These are phyloP conservation scores for Carallia pectinifolia DNA, from an alignment of 345 rosid genomes.

Conservation along the genomic window DNA sequence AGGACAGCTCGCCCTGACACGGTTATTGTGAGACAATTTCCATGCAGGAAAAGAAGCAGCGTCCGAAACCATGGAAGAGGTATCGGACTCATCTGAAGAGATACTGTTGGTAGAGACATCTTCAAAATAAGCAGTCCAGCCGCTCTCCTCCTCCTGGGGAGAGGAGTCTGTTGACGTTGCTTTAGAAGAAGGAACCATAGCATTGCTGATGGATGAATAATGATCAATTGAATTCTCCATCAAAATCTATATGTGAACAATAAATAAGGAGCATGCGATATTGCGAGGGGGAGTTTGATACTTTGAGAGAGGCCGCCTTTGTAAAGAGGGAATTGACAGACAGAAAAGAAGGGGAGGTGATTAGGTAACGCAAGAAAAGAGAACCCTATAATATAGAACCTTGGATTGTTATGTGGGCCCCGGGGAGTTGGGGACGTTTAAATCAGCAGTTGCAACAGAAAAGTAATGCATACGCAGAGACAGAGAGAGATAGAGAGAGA, in stretches of 20 bases:
- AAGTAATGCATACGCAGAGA: conserved; percentile 4
- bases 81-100: conserved; percentile 36
- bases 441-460: conserved; percentile 42
- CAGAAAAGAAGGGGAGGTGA: conserved; percentile 6
- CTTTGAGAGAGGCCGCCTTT: not conserved
- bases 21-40: conserved; percentile 26
- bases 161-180: not conserved
- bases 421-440: conserved; percentile 43
- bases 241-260: not conserved
- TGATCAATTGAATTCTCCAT: conserved; percentile 28
- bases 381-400: conserved; percentile 33
- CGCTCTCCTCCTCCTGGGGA: conserved; percentile 62
- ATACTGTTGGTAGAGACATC: conserved; percentile 49
- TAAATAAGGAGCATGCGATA: not conserved
- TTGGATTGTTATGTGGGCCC: conserved; percentile 30
- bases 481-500: conserved; percentile 28
- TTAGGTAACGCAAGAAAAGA: conserved; percentile 19
- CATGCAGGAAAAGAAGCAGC: conserved; percentile 59
- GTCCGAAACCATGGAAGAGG: conserved; percentile 68
- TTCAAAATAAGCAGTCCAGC: conserved; percentile 82
- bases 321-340: conserved; percentile 13
- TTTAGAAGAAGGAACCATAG: conserved; percentile 11
- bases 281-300: not conserved
- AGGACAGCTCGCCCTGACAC: conserved; percentile 16
- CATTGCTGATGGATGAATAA: conserved; percentile 21